Evolutionary conservation across 441 rosid genomes (phyloP).

Genomic region (Iberis amara): DNA sequence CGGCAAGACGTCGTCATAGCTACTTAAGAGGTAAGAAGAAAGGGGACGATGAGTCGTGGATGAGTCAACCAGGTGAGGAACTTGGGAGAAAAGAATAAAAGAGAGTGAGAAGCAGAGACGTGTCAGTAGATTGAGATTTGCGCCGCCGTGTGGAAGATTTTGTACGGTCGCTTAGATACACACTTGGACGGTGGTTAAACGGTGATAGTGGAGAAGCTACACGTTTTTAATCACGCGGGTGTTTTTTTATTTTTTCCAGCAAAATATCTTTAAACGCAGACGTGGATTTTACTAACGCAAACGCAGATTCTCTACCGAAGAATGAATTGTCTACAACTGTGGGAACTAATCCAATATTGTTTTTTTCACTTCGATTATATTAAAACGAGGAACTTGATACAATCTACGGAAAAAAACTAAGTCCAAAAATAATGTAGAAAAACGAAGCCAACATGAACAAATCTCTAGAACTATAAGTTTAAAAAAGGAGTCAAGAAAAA

Average conservation of each 20-base stretch:
- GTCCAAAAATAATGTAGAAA: no score
- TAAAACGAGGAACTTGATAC: no score
- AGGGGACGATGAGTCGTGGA: conserved; percentile 3
- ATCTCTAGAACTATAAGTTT: no score
- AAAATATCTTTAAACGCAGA: conserved; percentile 25
- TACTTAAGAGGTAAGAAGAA: no score
- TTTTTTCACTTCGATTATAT: no score
- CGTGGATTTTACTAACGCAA: background rate
- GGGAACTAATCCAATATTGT: no score
- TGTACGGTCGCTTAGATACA: no score
- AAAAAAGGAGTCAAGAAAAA: no score
- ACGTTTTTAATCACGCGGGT: conserved; percentile 17
- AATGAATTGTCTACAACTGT: no score
- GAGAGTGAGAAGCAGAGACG: conserved; percentile 24
- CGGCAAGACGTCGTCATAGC: conserved; percentile 19
- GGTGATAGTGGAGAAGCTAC: conserved; percentile 1
- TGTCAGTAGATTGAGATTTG: conserved; percentile 12
- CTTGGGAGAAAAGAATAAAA: background rate
- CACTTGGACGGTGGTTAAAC: conserved; percentile 27
- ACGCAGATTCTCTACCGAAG: no score
- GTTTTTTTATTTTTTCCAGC: background rate
- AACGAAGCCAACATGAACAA: no score
- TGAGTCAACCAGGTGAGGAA: conserved; percentile 9
- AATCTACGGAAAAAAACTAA: no score
- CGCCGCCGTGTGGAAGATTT: conserved; percentile 11